Evolutionary conservation across 768 basidiomycete genomes (phyloP), one percentile per base, ranked within the genome.

Genomic region (Hericium rajendrae): DNA sequence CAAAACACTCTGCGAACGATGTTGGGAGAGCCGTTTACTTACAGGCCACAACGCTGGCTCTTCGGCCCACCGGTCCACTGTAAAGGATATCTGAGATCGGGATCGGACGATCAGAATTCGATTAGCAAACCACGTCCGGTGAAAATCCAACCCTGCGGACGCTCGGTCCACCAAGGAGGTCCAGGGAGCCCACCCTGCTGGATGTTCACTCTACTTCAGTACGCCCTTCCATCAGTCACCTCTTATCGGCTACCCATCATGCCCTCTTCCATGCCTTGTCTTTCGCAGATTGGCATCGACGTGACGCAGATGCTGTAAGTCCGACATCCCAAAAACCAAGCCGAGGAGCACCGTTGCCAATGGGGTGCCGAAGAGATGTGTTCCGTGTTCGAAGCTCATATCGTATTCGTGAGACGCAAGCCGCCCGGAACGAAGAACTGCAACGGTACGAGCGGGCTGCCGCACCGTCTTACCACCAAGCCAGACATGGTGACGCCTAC

Each of bases 181-280:
- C 48, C 56, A 58, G 41, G 57, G 54, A 50, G 50, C 55, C 55
- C 60, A 63, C 48, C 50, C 54, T 58, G 20, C 46, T 40, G 48
- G 11, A 32, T 37, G 18, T 37, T 38, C 38, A 54, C 56, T 56
- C 54, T 48, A 15, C 53, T 52, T 48, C 32, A 38, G 37, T 43
- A 22, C 48, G 51, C 54, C 70, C 67, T 73, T 68, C 72, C 76
- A 80, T 77, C 77, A 79, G 71, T 77, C 76, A 76, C 74, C 63
- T 70, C 71, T 76, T 77, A 78, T 78, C 78, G 51, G 41, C 40
- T 24, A 53, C 26, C 51, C 50, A 61, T 59, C 39, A 53, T 58
- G 54, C 43, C 43, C 32, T 32, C 32, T 46, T 46, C 43, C 43
- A 46, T 46, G 43, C 43, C 43, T 20, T 46, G n/a, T 32, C 16